Evolutionary conservation across 2,329 filamentous ascomycete species (phyloP).

Genomic region (Hansfordia pulvinata): DNA sequence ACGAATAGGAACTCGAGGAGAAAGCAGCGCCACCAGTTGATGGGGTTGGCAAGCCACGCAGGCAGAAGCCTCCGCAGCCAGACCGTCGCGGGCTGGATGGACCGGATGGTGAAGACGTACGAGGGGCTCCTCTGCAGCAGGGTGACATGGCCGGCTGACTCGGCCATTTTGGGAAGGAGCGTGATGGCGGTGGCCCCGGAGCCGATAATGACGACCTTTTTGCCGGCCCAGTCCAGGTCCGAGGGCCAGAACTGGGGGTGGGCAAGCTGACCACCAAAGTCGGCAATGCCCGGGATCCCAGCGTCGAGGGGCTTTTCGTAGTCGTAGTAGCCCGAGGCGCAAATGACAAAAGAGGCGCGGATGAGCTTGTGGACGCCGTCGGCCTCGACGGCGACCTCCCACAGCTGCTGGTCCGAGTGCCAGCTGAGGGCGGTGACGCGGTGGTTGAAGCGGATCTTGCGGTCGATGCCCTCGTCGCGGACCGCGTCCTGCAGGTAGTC

Average conservation of each 20-base stretch:
- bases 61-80: slow-evolving; percentile 31
- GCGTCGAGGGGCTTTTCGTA: slow-evolving; percentile 49
- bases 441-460: slow-evolving; percentile 37
- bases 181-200: slow-evolving; percentile 71
- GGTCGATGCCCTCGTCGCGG: slow-evolving; percentile 28
- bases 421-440: slow-evolving; percentile 35
- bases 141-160: slow-evolving; percentile 51
- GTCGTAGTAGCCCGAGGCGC: slow-evolving; percentile 57
- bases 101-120: slow-evolving; percentile 47
- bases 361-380: slow-evolving; percentile 15
- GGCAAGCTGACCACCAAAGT: slow-evolving; percentile 41
- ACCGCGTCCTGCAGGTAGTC: slow-evolving; percentile 2
- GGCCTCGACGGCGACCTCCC: slow-evolving; percentile 33
- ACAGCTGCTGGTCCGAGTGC: slow-evolving; percentile 39
- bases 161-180: slow-evolving; percentile 54
- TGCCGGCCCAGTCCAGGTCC: slow-evolving; percentile 48
- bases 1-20: slow-evolving; percentile 31
- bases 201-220: slow-evolving; percentile 60
- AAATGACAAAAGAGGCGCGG: slow-evolving; percentile 40
- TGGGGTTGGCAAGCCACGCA: slow-evolving; percentile 25
- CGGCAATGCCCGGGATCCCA: slow-evolving; percentile 51
- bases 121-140: slow-evolving; percentile 70
- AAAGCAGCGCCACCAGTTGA: slow-evolving; percentile 35
- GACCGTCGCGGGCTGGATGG: slow-evolving; percentile 20
- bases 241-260: slow-evolving; percentile 64